These are phyloP conservation scores for Suillus fuscotomentosus DNA, from an alignment of 768 basidiomycete genomes.

Conservation along the genomic window DNA sequence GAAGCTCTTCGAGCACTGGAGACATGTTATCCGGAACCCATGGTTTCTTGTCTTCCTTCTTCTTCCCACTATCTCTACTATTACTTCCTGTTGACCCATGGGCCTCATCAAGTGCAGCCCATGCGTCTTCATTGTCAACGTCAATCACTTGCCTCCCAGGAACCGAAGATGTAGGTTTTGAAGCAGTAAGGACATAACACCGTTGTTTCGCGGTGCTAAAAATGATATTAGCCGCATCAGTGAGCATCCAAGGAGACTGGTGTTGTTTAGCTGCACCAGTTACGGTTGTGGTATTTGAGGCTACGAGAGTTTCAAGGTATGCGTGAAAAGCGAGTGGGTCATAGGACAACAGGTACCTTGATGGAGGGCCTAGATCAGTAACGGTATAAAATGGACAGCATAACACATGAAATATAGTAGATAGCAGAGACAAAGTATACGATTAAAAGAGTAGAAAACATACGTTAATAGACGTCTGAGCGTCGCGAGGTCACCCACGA, in stretches of 20 bases:
- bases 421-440: neutral
- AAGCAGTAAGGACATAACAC: slow-evolving; percentile 59
- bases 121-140: slow-evolving; percentile 68
- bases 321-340: slow-evolving; percentile 89
- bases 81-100: slow-evolving; percentile 32
- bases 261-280: slow-evolving; percentile 60
- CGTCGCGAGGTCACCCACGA: slow-evolving; percentile 85
- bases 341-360: slow-evolving; percentile 83
- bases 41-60: slow-evolving; percentile 12
- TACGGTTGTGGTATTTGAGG: slow-evolving; percentile 51
- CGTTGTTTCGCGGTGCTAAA: slow-evolving; percentile 77
- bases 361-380: slow-evolving; percentile 5
- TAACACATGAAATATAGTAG: neutral
- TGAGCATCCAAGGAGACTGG: slow-evolving; percentile 87
- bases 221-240: slow-evolving; percentile 86
- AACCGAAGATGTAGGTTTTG: slow-evolving; percentile 22
- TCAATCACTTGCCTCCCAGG: slow-evolving; percentile 34
- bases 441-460: slow-evolving; percentile 23
- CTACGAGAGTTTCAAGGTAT: slow-evolving; percentile 86
- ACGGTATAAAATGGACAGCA: slow-evolving; percentile 5
- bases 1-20: slow-evolving; percentile 88
- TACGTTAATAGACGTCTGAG: slow-evolving; percentile 81
- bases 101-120: slow-evolving; percentile 68
- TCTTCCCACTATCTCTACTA: slow-evolving; percentile 2
- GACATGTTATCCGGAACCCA: slow-evolving; percentile 82